Evolutionary conservation across 352 stramenopile species (phyloP).

Genomic region (Phytophthora palmivora): DNA sequence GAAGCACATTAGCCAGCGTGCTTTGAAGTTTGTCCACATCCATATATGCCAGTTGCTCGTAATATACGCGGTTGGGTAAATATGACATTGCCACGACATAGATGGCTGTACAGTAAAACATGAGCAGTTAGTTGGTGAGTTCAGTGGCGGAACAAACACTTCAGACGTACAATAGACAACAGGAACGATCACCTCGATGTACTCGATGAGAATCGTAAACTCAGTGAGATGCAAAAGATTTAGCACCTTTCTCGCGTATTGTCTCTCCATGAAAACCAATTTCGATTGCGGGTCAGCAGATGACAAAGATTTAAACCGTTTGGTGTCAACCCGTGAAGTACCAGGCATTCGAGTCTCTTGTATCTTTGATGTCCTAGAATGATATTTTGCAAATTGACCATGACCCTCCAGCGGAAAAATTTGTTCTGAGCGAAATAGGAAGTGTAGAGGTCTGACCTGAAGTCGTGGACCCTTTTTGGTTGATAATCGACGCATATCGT

Average conservation of each 20-base stretch:
- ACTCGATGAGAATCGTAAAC: slow-evolving; percentile 45
- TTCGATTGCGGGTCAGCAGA: slow-evolving; percentile 1
- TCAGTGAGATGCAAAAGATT: slow-evolving; percentile 39
- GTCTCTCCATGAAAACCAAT: slow-evolving; percentile 12
- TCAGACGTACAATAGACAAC: slow-evolving; percentile 33
- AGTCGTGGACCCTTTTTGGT: neutral
- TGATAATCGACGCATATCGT: neutral
- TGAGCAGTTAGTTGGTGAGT: neutral
- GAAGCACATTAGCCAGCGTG: slow-evolving; percentile 32
- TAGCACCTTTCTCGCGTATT: slow-evolving; percentile 18
- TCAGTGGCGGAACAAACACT: neutral
- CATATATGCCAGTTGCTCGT: slow-evolving; percentile 31
- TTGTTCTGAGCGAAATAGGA: slow-evolving; percentile 1
- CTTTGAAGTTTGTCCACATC: slow-evolving; percentile 11
- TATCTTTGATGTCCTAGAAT: neutral
- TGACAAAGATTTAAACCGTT: slow-evolving; percentile 1
- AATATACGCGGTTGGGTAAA: slow-evolving; percentile 32
- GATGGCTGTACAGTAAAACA: slow-evolving; percentile 10
- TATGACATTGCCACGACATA: slow-evolving; percentile 36
- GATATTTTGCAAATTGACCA: neutral
- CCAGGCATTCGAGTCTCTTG: slow-evolving; percentile 5
- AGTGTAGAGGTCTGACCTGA: neutral
- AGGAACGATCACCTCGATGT: slow-evolving; percentile 38
- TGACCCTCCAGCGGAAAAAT: neutral
- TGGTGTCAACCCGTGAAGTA: neutral